Percentiles rank a stretch among this genome's conserved stretches.
These are phyloP conservation scores for Epichloe baconii DNA, from an alignment of 2,329 filamentous ascomycete species.

Conservation along the genomic window DNA sequence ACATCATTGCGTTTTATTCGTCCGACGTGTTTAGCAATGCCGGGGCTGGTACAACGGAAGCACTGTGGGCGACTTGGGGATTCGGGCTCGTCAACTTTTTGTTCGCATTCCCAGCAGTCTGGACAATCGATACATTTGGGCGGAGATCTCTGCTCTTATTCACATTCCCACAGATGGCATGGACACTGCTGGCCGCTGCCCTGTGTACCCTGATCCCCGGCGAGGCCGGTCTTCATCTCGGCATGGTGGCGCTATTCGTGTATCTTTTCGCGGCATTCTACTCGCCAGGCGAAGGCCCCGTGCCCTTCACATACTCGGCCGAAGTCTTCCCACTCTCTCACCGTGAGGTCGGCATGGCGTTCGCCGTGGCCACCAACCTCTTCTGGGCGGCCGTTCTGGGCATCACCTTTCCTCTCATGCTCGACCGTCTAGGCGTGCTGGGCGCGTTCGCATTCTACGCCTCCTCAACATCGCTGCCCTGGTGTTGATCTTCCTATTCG, in stretches of 20 bases:
- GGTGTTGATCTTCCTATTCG: slow-evolving; percentile 41
- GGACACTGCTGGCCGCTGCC: slow-evolving; percentile 26
- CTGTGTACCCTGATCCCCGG: slow-evolving; percentile 39
- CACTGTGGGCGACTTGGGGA: slow-evolving; percentile 45
- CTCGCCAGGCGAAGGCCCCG: slow-evolving; percentile 46
- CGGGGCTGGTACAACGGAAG: slow-evolving; percentile 39
- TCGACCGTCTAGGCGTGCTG: slow-evolving; percentile 28
- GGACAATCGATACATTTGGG: slow-evolving; percentile 45
- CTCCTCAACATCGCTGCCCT: slow-evolving; percentile 42
- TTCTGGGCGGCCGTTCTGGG: slow-evolving; percentile 46
- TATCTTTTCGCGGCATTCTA: slow-evolving; percentile 42
- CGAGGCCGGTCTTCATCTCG: slow-evolving; percentile 18
- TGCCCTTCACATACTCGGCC: slow-evolving; percentile 55
- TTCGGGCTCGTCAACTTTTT: slow-evolving; percentile 46
- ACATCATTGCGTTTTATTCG: slow-evolving; percentile 67
- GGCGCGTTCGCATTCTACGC: slow-evolving; percentile 44
- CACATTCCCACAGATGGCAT: slow-evolving; percentile 30
- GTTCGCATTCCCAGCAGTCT: slow-evolving; percentile 45
- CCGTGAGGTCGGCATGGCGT: slow-evolving; percentile 59
- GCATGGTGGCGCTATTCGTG: slow-evolving; percentile 42
- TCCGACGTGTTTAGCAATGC: slow-evolving; percentile 48
- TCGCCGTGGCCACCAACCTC: slow-evolving; percentile 52
- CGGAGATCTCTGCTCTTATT: slow-evolving; percentile 35
- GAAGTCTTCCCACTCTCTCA: slow-evolving; percentile 61
- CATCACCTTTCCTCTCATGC: slow-evolving; percentile 50